These are phyloP conservation scores for Alternaria hordeiaustralica DNA, from an alignment of 2,329 filamentous ascomycete genomes.

Conservation along the genomic window DNA sequence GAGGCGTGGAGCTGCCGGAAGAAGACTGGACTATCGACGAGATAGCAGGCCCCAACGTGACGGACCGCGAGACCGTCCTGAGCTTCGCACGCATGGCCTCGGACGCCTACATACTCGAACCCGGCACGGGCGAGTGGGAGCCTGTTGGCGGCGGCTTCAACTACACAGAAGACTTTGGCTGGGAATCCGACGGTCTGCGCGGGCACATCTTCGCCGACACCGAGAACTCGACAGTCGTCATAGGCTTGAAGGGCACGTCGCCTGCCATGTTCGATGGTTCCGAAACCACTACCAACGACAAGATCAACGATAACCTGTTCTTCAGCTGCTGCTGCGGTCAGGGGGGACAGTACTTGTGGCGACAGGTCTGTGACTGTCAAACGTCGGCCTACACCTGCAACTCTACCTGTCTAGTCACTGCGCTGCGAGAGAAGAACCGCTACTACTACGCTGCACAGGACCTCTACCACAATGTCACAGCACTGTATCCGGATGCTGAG, in stretches of 20 bases:
- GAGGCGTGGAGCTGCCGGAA: slow-evolving; percentile 70
- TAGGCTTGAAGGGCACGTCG: slow-evolving; percentile 89
- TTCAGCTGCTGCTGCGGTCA: slow-evolving; percentile 98
- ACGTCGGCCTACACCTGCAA: slow-evolving; percentile 89
- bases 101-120: slow-evolving; percentile 82
- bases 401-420: slow-evolving; percentile 81
- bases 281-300: slow-evolving; percentile 95
- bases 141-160: slow-evolving; percentile 76
- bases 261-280: slow-evolving; percentile 95
- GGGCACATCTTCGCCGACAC: slow-evolving; percentile 93
- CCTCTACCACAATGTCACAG: slow-evolving; percentile 90
- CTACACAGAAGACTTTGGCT: slow-evolving; percentile 87
- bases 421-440: slow-evolving; percentile 79
- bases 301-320: slow-evolving; percentile 96
- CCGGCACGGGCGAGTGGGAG: slow-evolving; percentile 78
- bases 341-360: slow-evolving; percentile 88
- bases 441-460: slow-evolving; percentile 92
- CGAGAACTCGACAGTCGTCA: slow-evolving; percentile 83
- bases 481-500: slow-evolving; percentile 81
- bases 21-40: slow-evolving; percentile 85
- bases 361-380: slow-evolving; percentile 92
- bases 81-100: slow-evolving; percentile 87
- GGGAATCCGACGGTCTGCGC: slow-evolving; percentile 85
- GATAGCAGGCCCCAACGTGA: slow-evolving; percentile 78
- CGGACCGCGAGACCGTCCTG: slow-evolving; percentile 83